phyloP scores from a whole-genome alignment of 2,329 filamentous ascomycete species.

The Botrytis fabae region DNA sequence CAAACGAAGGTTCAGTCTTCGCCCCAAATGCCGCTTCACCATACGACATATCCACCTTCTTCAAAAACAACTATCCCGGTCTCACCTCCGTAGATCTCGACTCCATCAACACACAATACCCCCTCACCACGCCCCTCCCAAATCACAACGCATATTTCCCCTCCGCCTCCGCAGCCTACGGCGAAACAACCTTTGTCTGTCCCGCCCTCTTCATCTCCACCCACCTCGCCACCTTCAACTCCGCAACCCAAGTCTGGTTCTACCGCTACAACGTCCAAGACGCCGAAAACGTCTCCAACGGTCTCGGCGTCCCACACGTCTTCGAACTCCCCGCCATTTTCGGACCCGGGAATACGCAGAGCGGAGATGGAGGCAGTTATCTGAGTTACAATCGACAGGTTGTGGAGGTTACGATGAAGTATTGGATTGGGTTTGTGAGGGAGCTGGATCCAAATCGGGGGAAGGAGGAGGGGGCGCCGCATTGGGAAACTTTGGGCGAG shows the following conservation, averaged over 20 bases:
- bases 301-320: slow-evolving; percentile 44
- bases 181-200: slow-evolving; percentile 53
- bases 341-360: slow-evolving; percentile 40
- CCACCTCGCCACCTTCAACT: slow-evolving; percentile 35
- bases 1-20: slow-evolving; percentile 61
- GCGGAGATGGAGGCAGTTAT: slow-evolving; percentile 39
- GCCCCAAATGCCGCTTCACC: slow-evolving; percentile 43
- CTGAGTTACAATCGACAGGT: slow-evolving; percentile 40
- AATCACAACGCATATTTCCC: slow-evolving; percentile 43
- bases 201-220: slow-evolving; percentile 46
- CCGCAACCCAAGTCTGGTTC: slow-evolving; percentile 46
- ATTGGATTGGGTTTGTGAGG: slow-evolving; percentile 48
- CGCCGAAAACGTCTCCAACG: slow-evolving; percentile 41
- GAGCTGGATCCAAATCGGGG: slow-evolving; percentile 45
- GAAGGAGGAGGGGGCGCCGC: slow-evolving; percentile 36
- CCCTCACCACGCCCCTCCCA: slow-evolving; percentile 38
- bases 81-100: slow-evolving; percentile 37
- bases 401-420: slow-evolving; percentile 43
- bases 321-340: slow-evolving; percentile 44
- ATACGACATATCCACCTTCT: slow-evolving; percentile 40
- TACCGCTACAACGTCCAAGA: slow-evolving; percentile 51
- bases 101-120: slow-evolving; percentile 40
- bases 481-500: slow-evolving; percentile 36
- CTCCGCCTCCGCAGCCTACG: slow-evolving; percentile 45
- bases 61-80: slow-evolving; percentile 44